A percentile compares a stretch with the other conserved stretches of the same genome.
These are phyloP conservation scores for Giardia muris DNA, from an alignment of 208 protist species.

Conservation along the genomic window DNA sequence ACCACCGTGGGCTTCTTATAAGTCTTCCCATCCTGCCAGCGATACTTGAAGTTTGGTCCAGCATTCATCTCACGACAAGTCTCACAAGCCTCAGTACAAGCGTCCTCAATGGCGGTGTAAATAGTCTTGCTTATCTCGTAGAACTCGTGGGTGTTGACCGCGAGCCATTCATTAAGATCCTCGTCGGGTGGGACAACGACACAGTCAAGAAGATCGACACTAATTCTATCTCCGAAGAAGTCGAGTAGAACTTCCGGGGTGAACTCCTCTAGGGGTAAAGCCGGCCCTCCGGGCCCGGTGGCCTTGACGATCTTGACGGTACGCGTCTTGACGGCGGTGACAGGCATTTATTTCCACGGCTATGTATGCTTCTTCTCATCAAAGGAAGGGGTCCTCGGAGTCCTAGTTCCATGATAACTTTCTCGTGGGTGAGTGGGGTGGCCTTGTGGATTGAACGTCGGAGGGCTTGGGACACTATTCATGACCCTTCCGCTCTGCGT, in stretches of 20 bases:
- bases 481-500: too few species aligned
- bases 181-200: not conserved
- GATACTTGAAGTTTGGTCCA: not conserved
- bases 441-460: too few species aligned
- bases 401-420: too few species aligned
- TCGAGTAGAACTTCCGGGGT: not conserved
- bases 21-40: not conserved
- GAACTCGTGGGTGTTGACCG: slow-evolving; percentile 69
- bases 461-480: too few species aligned
- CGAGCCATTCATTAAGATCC: slow-evolving; percentile 83
- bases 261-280: not conserved
- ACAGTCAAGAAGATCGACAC: not conserved
- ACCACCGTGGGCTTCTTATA: not conserved
- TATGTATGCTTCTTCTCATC: too few species aligned
- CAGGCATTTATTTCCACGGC: too few species aligned
- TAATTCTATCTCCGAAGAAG: not conserved
- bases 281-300: not conserved
- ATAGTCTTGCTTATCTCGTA: slow-evolving; percentile 94
- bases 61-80: slow-evolving; percentile 15
- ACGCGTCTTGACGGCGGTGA: not conserved
- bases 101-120: slow-evolving; percentile 86
- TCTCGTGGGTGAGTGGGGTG: too few species aligned
- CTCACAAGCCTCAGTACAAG: slow-evolving; percentile 63
- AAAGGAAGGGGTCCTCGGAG: too few species aligned
- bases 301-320: not conserved